Evolutionary conservation across 225 moss, liverwort and hornwort species (phyloP).

Genomic region (Marchantia paleacea): DNA sequence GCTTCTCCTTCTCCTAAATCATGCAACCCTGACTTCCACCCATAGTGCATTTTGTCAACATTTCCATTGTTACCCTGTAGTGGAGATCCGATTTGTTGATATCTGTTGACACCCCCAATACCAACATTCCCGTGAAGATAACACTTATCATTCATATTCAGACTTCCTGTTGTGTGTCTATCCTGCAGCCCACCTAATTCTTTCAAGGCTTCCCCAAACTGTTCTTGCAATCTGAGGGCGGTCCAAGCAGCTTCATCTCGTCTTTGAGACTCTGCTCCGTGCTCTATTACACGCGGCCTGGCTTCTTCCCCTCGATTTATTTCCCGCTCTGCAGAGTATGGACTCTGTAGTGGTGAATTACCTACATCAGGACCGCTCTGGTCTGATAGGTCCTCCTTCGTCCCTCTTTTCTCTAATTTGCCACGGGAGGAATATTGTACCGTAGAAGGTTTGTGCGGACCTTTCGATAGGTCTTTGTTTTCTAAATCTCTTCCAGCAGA

Average conservation of each 20-base stretch:
- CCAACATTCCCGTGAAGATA: conserved; percentile 9
- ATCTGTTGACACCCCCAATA: neutral
- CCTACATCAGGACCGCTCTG: conserved; percentile 4
- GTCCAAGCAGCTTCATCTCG: conserved; percentile 52
- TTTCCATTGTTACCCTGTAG: conserved; percentile 26
- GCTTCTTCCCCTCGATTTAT: conserved; percentile 3
- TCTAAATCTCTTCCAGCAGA: neutral
- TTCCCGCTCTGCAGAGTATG: conserved; percentile 22
- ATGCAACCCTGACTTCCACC: conserved; percentile 67
- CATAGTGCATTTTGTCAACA: conserved; percentile 46
- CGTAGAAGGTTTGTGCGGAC: conserved; percentile 12
- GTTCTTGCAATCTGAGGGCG: conserved; percentile 45
- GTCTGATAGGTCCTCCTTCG: conserved; percentile 17
- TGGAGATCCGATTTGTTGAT: conserved; percentile 33
- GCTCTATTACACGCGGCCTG: conserved; percentile 15
- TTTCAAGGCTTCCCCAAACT: conserved; percentile 51
- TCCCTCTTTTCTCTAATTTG: neutral
- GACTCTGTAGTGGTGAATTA: conserved; percentile 15
- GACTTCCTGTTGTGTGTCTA: conserved; percentile 21
- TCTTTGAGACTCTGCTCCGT: conserved; percentile 24
- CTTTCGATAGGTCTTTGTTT: conserved; percentile 22
- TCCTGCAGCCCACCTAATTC: conserved; percentile 48
- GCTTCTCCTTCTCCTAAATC: conserved; percentile 40
- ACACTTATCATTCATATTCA: conserved; percentile 21
- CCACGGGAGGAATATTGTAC: conserved; percentile 22